Evolutionary conservation across 169 alveolate genomes (phyloP), one percentile per base, ranked within the genome.

Genomic region (Perkinsus olseni): DNA sequence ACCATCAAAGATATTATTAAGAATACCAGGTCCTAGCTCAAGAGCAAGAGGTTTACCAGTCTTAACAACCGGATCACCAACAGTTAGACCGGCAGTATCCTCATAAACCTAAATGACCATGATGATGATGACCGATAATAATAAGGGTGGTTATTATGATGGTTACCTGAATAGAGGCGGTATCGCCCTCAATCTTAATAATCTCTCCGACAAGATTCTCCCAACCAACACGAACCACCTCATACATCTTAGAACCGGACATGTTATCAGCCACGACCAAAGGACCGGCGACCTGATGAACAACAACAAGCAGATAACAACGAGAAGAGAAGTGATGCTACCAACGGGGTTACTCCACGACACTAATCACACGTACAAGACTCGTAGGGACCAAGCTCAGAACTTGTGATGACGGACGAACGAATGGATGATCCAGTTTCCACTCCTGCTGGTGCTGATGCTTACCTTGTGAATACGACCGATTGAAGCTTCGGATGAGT

Each of bases 181-280:
- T 98, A 95, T 99, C 99, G 40, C 99, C 99, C 93, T 99, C 99
- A 45, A 99, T 97, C 92, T 99, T 97, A 93, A 99, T 99, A 95
- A 98, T 98, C 96, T 99, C 99, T 48, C 99, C 99, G 92, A 98
- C 99, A 38, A 99, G 96, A 93, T 97, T 96, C 91, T 98, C 97
- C 99, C 99, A 98, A 38, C 99, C 99, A 0, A 97, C 99, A 74
- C 97, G 97, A 31, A 98, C 99, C 92, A 99, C 95, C 92, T 99
- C 99, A 95, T 97, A 99, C 99, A 99, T 99, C 96, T 98, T 98
- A 48, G 99, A 98, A 62, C 99, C 99, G 92, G 99, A 98, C 99
- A 99, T 99, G 48, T 98, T 98, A 92, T 98, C 99, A 62, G 99
- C 99, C 37, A 99, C 99, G 93, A 99, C 99, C 96, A 99, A 45